Evolutionary conservation across 192 early-diverging fungal genomes (phyloP).

Genomic region (Dissophora ornata): DNA sequence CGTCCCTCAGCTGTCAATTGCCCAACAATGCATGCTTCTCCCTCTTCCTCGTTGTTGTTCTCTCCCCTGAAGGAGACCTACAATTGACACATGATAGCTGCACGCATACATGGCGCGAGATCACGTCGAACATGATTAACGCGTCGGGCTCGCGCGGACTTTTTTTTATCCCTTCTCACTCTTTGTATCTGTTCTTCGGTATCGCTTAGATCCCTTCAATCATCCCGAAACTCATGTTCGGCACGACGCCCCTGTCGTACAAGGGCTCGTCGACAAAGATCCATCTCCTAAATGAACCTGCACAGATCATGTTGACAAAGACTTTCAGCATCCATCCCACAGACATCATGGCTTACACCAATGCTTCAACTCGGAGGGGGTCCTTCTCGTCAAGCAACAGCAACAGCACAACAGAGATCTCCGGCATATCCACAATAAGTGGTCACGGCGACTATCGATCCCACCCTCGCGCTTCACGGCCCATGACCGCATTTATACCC

Average conservation of each 20-base stretch:
- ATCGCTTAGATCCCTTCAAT: slow-evolving; percentile 54
- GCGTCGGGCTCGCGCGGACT: not conserved
- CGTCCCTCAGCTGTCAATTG: too few species aligned
- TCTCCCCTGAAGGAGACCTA: too few species aligned
- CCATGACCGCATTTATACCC: slow-evolving; percentile 48
- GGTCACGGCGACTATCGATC: slow-evolving; percentile 42
- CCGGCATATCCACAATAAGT: slow-evolving; percentile 32
- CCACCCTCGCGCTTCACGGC: slow-evolving; percentile 31
- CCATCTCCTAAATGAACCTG: slow-evolving; percentile 47
- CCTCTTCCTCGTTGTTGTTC: too few species aligned
- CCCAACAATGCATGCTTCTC: too few species aligned
- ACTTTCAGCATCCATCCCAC: slow-evolving; percentile 52
- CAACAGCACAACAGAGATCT: slow-evolving; percentile 16
- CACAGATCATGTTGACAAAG: slow-evolving; percentile 51
- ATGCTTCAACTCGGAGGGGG: slow-evolving; percentile 34
- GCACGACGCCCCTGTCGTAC: slow-evolving; percentile 62
- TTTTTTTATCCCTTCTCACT: not conserved
- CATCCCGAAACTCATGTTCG: slow-evolving; percentile 65
- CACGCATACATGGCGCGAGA: not conserved
- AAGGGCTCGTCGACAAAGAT: slow-evolving; percentile 64
- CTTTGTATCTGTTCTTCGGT: not conserved
- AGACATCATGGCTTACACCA: slow-evolving; percentile 35
- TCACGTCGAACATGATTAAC: not conserved
- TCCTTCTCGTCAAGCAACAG: slow-evolving; percentile 49
- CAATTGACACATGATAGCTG: too few species aligned